Percentiles rank a stretch among this genome's conserved stretches.
Evolutionary conservation across 192 early-diverging fungal genomes (phyloP).

Genomic region (Pilobolus umbonatus): DNA sequence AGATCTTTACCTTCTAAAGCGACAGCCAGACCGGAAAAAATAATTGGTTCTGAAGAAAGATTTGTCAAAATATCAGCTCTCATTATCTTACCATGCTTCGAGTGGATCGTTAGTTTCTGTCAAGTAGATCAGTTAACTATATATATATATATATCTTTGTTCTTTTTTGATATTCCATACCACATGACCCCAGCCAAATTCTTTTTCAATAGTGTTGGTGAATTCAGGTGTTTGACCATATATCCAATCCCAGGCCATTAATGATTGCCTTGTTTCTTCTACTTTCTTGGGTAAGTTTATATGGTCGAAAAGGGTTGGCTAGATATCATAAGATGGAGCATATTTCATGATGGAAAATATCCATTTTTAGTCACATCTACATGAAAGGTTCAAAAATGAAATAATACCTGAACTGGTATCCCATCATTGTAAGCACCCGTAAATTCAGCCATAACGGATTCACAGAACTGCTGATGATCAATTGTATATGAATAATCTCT

Average conservation of each 20-base stretch:
- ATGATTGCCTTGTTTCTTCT: conserved; percentile 24
- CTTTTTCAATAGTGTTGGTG: conserved; percentile 44
- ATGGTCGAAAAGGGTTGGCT: conserved; percentile 29
- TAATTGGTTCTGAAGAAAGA: conserved; percentile 16
- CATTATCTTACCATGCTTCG: conserved; percentile 25
- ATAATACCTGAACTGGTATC: conserved; percentile 11
- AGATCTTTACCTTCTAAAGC: conserved; percentile 18
- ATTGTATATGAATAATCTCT: conserved; percentile 76
- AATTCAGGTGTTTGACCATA: conserved; percentile 92
- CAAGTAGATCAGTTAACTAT: neutral
- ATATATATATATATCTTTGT: neutral
- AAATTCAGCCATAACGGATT: conserved; percentile 71
- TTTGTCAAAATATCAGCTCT: conserved; percentile 16
- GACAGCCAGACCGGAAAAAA: conserved; percentile 18
- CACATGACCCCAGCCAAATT: conserved; percentile 53
- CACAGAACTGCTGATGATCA: conserved; percentile 80
- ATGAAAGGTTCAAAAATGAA: neutral
- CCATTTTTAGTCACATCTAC: neutral
- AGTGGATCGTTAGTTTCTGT: conserved; percentile 19
- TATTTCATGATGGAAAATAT: neutral
- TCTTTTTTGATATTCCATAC: conserved; percentile 31
- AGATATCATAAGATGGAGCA: neutral
- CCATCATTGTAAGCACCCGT: conserved; percentile 45
- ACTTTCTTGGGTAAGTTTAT: conserved; percentile 20
- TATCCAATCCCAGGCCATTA: conserved; percentile 83